A percentile compares a stretch with the other conserved stretches of the same genome.
These are phyloP conservation scores for Chytriomyces sp. DNA, from an alignment of 192 early-diverging fungal genomes.

Conservation along the genomic window DNA sequence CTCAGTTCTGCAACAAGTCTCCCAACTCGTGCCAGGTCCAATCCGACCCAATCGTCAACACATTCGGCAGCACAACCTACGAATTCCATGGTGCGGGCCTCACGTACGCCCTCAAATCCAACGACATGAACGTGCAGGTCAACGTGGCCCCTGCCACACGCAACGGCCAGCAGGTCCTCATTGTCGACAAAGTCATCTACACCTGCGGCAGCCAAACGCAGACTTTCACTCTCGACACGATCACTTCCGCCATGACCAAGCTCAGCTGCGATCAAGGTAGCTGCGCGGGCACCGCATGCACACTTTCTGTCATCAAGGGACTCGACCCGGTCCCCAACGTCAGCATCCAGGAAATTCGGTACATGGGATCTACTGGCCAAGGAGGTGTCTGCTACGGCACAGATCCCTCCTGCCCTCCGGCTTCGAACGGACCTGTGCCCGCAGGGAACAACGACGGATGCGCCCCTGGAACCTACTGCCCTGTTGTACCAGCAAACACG, in stretches of 20 bases:
- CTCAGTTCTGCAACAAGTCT: neutral
- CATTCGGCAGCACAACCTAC: neutral
- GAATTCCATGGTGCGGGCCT: neutral
- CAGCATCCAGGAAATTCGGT: neutral
- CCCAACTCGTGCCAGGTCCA: slow-evolving; percentile 1
- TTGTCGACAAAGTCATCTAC: neutral
- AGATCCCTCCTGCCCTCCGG: neutral
- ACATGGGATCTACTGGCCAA: neutral
- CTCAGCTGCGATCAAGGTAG: neutral
- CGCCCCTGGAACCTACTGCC: neutral
- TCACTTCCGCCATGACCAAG: neutral
- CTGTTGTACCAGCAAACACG: neutral
- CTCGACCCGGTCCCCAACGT: neutral
- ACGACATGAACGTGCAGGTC: slow-evolving; percentile 8
- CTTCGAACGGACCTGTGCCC: neutral
- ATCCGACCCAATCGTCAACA: neutral
- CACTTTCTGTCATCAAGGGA: neutral
- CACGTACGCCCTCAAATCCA: neutral
- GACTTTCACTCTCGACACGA: neutral
- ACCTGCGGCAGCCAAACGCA: neutral
- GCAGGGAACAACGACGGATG: too few relatives aligned
- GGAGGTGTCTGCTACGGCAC: neutral
- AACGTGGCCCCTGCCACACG: neutral
- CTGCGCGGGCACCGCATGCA: neutral
- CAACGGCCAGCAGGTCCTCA: neutral